phyloP scores from a whole-genome alignment of 768 basidiomycete genomes.

The Cantharellus cinnabarinus region DNA sequence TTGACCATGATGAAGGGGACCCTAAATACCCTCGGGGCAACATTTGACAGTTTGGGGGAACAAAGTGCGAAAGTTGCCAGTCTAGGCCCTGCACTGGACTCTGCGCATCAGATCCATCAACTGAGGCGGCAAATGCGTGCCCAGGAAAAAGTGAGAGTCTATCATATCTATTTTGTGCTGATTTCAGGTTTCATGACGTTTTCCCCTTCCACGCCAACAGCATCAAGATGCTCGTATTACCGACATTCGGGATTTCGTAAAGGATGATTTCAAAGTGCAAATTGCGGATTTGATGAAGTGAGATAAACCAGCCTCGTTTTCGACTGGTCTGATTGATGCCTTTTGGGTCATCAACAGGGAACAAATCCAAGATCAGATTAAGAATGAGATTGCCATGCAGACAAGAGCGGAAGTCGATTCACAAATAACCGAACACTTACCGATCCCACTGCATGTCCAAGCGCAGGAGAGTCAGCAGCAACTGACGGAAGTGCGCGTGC shows the following conservation, averaged over 20 bases:
- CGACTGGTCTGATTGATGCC: not conserved
- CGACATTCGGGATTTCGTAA: constrained; percentile 18
- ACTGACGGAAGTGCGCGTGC: constrained; percentile 24
- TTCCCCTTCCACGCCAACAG: not conserved
- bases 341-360: not conserved
- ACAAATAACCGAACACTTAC: not conserved
- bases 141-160: constrained; percentile 3
- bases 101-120: constrained; percentile 21
- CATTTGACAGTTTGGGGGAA: constrained; percentile 27
- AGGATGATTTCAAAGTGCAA: constrained; percentile 23
- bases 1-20: constrained; percentile 28
- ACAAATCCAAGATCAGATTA: constrained; percentile 7
- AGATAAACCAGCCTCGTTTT: not conserved
- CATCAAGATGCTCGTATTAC: constrained; percentile 15
- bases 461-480: constrained; percentile 22
- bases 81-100: constrained; percentile 22
- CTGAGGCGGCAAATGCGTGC: constrained; percentile 20
- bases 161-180: not conserved
- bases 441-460: not conserved
- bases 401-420: not conserved
- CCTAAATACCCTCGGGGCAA: constrained; percentile 20
- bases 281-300: constrained; percentile 23
- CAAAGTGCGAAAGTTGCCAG: constrained; percentile 27
- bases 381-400: constrained; percentile 8
- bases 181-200: not conserved